Conservation (phyloP, 768 basidiomycete genomes). For the Scleroderma citrinum region DNA sequence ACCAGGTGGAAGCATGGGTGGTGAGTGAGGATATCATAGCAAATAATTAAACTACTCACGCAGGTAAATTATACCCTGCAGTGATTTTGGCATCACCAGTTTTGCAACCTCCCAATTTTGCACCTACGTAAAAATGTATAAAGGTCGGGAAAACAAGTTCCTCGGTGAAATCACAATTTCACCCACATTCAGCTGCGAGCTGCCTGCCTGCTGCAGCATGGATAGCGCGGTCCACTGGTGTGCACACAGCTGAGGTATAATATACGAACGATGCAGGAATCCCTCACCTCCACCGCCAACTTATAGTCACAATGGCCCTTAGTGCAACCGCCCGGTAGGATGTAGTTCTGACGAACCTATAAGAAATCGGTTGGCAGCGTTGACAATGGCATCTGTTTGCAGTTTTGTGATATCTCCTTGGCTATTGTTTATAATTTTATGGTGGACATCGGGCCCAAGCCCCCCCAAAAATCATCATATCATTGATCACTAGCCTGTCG, state of each 20-base stretch:
- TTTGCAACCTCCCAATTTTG: constrained; percentile 56
- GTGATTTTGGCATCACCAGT: constrained; percentile 80
- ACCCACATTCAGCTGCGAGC: constrained; percentile 65
- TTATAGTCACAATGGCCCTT: constrained; percentile 24
- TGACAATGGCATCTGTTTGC: constrained; percentile 70
- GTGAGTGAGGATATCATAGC: background rate
- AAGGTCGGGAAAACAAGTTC: background rate
- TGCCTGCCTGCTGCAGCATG: constrained; percentile 66
- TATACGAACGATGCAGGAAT: background rate
- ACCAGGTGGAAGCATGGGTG: no score
- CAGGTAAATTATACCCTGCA: constrained; percentile 65
- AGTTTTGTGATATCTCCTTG: constrained; percentile 76
- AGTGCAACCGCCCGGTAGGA: background rate
- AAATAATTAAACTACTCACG: constrained; percentile 42
- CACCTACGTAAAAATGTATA: constrained; percentile 36
- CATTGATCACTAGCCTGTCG: constrained; percentile 1
- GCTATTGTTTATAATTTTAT: no score
- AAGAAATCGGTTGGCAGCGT: constrained; percentile 72
- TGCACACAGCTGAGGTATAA: background rate
- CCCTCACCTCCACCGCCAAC: constrained; percentile 73
- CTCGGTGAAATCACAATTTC: background rate
- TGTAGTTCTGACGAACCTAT: constrained; percentile 41
- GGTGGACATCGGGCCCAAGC: no score
- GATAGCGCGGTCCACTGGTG: constrained; percentile 75
- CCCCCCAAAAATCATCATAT: no score